A percentile compares a stretch with the other conserved stretches of the same genome.
These are phyloP conservation scores for Lonicera japonica DNA, from an alignment of 129 eudicot genomes.

Conservation along the genomic window DNA sequence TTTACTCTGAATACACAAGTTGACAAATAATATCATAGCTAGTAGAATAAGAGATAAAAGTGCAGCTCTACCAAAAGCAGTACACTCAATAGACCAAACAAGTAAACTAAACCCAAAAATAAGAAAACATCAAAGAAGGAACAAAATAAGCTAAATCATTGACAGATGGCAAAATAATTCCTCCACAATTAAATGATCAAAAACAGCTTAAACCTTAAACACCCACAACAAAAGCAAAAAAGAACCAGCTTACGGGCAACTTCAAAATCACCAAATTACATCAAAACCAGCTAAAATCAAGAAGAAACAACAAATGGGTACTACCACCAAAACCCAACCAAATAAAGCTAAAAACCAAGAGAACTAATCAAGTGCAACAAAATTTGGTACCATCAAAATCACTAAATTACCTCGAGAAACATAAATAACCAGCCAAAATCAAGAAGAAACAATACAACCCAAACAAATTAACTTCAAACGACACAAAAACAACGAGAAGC, in stretches of 20 bases:
- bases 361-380: no score
- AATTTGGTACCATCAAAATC: neutral
- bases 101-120: neutral
- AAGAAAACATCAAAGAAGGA: constrained; percentile 6
- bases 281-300: constrained; percentile 4
- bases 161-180: neutral
- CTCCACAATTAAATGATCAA: neutral
- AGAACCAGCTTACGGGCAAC: constrained; percentile 6
- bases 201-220: neutral
- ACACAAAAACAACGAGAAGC: neutral
- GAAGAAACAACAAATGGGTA: constrained; percentile 18
- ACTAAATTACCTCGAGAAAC: constrained; percentile 11
- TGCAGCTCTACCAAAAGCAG: neutral
- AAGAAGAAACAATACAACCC: constrained; percentile 4
- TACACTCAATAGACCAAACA: neutral
- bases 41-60: neutral
- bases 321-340: no score
- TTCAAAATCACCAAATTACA: no score
- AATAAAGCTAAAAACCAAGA: no score
- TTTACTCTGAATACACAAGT: neutral
- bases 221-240: neutral
- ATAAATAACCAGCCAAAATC: constrained; percentile 1
- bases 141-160: neutral
- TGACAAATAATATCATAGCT: neutral
- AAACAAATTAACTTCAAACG: neutral